phyloP scores from a whole-genome alignment of 1,284 basidiomycete species.

The Cryptococcus amylolentus region DNA sequence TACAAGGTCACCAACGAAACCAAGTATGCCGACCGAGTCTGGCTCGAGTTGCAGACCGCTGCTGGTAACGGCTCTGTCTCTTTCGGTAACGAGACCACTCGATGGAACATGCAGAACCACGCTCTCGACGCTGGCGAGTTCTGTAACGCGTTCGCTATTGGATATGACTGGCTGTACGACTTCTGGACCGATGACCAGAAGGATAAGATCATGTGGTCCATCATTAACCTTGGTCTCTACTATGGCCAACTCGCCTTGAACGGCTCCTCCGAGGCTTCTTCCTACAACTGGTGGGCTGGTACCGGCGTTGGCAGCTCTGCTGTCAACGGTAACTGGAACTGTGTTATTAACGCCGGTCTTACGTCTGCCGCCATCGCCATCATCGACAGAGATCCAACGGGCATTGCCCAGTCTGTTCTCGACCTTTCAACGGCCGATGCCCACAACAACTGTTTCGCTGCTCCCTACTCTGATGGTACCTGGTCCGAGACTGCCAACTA shows the following conservation, averaged over 20 bases:
- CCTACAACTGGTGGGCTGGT: conserved; percentile 54
- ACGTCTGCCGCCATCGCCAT: conserved; percentile 88
- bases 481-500: conserved; percentile 97
- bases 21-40: conserved; percentile 74
- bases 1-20: conserved; percentile 88
- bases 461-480: conserved; percentile 69
- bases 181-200: conserved; percentile 74
- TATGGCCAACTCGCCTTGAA: conserved; percentile 60
- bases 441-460: conserved; percentile 69
- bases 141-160: conserved; percentile 79
- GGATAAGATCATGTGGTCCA: conserved; percentile 64
- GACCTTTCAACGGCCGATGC: conserved; percentile 67
- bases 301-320: conserved; percentile 18
- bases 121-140: conserved; percentile 95
- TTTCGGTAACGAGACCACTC: conserved; percentile 58
- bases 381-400: conserved; percentile 74
- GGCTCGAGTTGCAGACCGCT: conserved; percentile 62
- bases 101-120: conserved; percentile 75
- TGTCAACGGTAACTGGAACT: conserved; percentile 88
- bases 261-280: conserved; percentile 34
- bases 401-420: conserved; percentile 66
- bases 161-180: conserved; percentile 91
- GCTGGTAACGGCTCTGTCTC: conserved; percentile 50
- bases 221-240: conserved; percentile 74
- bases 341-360: conserved; percentile 87